Conservation (phyloP, 23 red algal species). For the Gracilaria vermiculophylla region DNA sequence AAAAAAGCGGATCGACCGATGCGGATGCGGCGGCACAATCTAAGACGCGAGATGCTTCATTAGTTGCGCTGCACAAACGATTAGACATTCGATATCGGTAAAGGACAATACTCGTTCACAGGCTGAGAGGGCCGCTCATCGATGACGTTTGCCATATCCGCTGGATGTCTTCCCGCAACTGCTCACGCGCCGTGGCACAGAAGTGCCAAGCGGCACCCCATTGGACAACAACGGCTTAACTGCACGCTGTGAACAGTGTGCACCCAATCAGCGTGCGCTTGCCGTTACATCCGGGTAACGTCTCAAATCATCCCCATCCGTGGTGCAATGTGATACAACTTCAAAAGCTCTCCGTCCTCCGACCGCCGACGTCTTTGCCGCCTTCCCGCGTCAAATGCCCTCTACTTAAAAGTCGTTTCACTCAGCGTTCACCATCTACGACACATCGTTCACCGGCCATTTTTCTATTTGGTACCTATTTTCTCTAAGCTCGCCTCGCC, state of each 20-base stretch:
- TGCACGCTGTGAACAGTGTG: neutral
- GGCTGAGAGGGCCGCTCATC: no score
- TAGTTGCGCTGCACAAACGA: no score
- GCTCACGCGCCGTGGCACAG: no score
- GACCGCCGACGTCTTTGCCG: neutral
- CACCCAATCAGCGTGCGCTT: neutral
- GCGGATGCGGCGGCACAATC: no score
- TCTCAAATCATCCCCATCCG: neutral
- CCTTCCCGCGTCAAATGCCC: neutral
- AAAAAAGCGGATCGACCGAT: no score
- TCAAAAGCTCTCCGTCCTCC: neutral
- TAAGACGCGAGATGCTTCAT: no score
- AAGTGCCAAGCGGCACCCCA: neutral
- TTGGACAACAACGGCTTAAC: neutral
- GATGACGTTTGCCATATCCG: no score
- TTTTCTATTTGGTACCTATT: neutral
- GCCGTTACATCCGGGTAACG: neutral
- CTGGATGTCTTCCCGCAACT: no score
- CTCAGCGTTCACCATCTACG: neutral
- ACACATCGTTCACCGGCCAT: neutral
- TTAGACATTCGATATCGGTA: no score
- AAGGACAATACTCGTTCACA: no score
- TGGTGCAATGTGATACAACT: neutral
- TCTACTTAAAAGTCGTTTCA: neutral
- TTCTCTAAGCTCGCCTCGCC: neutral